Percentiles rank a stretch among this genome's conserved stretches.
Evolutionary conservation across 495 filamentous ascomycete genomes (phyloP).

Genomic region (Extremus antarcticus): DNA sequence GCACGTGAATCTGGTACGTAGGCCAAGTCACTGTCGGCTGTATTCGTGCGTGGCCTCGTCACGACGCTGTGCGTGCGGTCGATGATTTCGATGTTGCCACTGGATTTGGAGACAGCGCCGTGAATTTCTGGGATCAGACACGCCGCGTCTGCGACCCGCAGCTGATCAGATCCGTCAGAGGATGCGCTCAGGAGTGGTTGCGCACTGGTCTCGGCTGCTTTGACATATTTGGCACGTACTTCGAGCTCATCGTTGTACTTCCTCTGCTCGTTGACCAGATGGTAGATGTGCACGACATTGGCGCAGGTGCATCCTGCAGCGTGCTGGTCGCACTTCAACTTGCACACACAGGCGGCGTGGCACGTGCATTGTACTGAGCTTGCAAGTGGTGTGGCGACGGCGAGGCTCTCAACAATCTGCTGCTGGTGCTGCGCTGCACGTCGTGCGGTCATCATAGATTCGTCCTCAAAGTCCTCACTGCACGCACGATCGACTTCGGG

Average conservation of each 20-base stretch:
- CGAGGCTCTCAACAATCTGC: not conserved
- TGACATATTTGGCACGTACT: not conserved
- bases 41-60: not conserved
- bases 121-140: not conserved
- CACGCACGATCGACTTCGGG: not conserved
- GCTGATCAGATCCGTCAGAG: not conserved
- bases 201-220: not conserved
- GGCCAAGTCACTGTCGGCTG: slow-evolving; percentile 4
- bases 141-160: slow-evolving; percentile 5
- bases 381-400: not conserved
- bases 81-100: not conserved
- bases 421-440: not conserved
- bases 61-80: not conserved
- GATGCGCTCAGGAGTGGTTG: not conserved
- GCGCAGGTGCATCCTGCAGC: not conserved
- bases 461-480: not conserved
- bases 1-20: slow-evolving; percentile 10
- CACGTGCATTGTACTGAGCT: not conserved
- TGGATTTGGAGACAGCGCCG: not conserved
- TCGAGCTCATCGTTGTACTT: not conserved
- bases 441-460: not conserved
- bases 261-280: not conserved
- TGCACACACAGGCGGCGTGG: not conserved
- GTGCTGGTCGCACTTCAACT: not conserved
- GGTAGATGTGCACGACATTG: not conserved